Conservation (phyloP, 768 basidiomycete genomes). For the Termitomyces sp. region DNA sequence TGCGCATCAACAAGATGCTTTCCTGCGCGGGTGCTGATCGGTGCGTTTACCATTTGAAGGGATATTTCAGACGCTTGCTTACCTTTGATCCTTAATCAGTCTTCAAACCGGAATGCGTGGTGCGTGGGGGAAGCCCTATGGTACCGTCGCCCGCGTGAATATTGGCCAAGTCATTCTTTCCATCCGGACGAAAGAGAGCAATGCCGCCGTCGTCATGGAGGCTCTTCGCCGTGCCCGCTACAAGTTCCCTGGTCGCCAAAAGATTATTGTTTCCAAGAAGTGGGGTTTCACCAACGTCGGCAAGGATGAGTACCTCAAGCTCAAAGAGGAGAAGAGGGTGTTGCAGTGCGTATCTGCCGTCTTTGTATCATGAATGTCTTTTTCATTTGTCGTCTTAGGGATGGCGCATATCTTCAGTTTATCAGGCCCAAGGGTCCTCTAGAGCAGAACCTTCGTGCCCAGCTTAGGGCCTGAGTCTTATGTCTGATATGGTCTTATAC, state of each 20-base stretch:
- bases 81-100: constrained; percentile 28
- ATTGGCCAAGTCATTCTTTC: constrained; percentile 91
- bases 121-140: constrained; percentile 99
- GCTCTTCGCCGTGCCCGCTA: constrained; percentile 96
- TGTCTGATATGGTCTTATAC: constrained; percentile 7
- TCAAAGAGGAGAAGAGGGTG: constrained; percentile 89
- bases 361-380: constrained; percentile 3
- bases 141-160: constrained; percentile 92
- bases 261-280: constrained; percentile 95
- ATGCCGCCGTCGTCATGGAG: constrained; percentile 88
- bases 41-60: constrained; percentile 31
- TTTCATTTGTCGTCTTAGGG: constrained; percentile 37
- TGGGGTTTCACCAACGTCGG: constrained; percentile 98
- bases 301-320: constrained; percentile 80
- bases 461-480: constrained; percentile 59
- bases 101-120: constrained; percentile 98
- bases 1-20: constrained; percentile 99
- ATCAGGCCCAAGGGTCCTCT: constrained; percentile 85
- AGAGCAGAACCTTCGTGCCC: constrained; percentile 79
- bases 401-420: constrained; percentile 94
- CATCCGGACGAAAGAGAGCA: constrained; percentile 87
- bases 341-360: constrained; percentile 57
- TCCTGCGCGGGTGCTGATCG: constrained; percentile 98
- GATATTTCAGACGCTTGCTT: background rate
- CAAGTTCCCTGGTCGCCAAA: constrained; percentile 99